phyloP scores from a whole-genome alignment of 2,329 filamentous ascomycete genomes.

The Colletotrichum sp. region DNA sequence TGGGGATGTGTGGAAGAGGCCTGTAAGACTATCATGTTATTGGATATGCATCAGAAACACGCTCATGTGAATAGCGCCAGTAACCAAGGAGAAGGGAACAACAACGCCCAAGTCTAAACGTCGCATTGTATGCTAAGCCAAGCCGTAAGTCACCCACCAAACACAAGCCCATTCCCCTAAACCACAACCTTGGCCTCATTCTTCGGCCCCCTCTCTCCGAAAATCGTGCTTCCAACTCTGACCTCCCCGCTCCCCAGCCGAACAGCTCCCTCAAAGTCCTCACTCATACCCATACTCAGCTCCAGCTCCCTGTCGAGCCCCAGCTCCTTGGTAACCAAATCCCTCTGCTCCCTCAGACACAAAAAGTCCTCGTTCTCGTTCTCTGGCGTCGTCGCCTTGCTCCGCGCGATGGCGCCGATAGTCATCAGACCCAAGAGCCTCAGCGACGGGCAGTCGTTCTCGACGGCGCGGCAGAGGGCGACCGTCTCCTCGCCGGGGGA shows the following conservation, averaged over 20 bases:
- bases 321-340: conserved; percentile 66
- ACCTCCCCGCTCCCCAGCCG: conserved; percentile 86
- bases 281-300: conserved; percentile 98
- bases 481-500: conserved; percentile 67
- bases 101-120: not conserved
- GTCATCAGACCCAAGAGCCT: conserved; percentile 90
- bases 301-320: conserved; percentile 66
- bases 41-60: not conserved
- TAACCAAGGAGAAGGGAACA: not conserved
- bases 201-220: conserved; percentile 82
- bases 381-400: conserved; percentile 73
- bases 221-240: conserved; percentile 91
- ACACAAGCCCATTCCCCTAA: conserved; percentile 25
- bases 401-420: conserved; percentile 91
- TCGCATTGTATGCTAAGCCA: not conserved
- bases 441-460: conserved; percentile 74
- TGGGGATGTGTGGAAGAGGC: not conserved
- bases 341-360: conserved; percentile 69
- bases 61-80: not conserved
- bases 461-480: conserved; percentile 72
- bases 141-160: not conserved
- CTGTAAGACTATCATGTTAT: not conserved
- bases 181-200: conserved; percentile 74
- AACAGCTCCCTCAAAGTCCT: conserved; percentile 92
- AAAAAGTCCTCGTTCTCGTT: conserved; percentile 93